Evolutionary conservation across 176 grass and related monocot species (phyloP).

Genomic region (Bolboschoenus planiculmis): DNA sequence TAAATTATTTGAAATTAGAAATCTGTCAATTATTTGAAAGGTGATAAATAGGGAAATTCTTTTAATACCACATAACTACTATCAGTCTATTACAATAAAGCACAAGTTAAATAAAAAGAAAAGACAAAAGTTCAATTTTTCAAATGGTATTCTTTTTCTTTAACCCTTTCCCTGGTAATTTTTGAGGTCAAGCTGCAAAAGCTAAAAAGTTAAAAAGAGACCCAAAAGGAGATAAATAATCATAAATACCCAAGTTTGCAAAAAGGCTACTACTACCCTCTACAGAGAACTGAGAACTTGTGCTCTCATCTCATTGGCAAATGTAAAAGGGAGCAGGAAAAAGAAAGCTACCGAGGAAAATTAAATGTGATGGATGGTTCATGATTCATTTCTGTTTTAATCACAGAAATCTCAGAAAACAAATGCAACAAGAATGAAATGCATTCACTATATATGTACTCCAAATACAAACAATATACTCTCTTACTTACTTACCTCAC

Average conservation of each 20-base stretch:
- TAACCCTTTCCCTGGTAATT: background rate
- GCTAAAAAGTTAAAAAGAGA: background rate
- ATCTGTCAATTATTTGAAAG: background rate
- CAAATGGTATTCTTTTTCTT: background rate
- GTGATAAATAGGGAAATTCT: background rate
- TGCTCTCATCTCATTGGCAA: background rate
- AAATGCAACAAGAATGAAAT: background rate
- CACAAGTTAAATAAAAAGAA: background rate
- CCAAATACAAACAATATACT: background rate
- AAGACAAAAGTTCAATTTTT: background rate
- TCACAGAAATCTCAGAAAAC: background rate
- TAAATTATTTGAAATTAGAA: background rate
- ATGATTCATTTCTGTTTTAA: background rate
- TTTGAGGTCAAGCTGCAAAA: background rate
- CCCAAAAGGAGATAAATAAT: background rate
- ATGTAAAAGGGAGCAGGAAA: background rate
- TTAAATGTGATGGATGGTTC: background rate
- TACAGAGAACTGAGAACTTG: background rate
- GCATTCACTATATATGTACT: background rate
- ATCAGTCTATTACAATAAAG: background rate
- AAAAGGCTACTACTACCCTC: conserved; percentile 20
- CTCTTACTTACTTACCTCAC: background rate
- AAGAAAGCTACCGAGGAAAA: background rate
- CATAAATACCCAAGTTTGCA: background rate
- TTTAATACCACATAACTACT: background rate